These are phyloP conservation scores for Litchi chinensis DNA, from an alignment of 345 rosid species.

Conservation along the genomic window DNA sequence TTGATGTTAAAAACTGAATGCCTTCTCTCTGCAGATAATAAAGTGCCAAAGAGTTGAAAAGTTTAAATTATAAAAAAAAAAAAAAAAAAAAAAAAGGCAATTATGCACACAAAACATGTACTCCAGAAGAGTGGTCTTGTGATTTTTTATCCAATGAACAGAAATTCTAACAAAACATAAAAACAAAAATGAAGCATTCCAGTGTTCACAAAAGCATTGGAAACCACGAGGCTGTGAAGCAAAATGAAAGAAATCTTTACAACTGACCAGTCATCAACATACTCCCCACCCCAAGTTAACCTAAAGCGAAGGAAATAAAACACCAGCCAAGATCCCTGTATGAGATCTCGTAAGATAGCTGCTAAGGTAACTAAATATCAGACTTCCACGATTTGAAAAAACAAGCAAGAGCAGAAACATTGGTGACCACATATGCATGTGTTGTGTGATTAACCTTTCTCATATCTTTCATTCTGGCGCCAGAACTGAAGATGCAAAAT, in stretches of 20 bases:
- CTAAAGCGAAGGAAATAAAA: neutral
- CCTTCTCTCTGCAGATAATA: neutral
- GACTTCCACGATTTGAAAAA: neutral
- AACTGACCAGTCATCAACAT: neutral
- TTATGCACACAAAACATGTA: neutral
- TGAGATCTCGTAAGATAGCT: slow-evolving; percentile 4
- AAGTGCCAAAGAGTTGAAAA: slow-evolving; percentile 2
- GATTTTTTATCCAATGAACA: neutral
- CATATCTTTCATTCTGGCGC: slow-evolving; percentile 68
- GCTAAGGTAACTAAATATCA: neutral
- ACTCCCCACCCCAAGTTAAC: neutral
- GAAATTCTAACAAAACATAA: neutral
- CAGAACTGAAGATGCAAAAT: slow-evolving; percentile 86
- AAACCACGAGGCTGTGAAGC: neutral
- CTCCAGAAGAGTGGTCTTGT: neutral
- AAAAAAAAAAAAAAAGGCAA: neutral
- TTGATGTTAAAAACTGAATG: slow-evolving; percentile 1
- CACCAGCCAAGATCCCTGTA: neutral
- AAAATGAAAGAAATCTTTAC: neutral
- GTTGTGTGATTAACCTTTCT: slow-evolving; percentile 49
- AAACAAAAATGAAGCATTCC: neutral
- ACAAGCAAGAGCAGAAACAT: neutral
- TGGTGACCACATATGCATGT: slow-evolving; percentile 9
- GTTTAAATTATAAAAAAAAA: too few species aligned
- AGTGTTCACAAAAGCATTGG: neutral